Base-by-base conservation (phyloP, 139 green algal genomes). In the Astrephomene gubernaculifera region DNA sequence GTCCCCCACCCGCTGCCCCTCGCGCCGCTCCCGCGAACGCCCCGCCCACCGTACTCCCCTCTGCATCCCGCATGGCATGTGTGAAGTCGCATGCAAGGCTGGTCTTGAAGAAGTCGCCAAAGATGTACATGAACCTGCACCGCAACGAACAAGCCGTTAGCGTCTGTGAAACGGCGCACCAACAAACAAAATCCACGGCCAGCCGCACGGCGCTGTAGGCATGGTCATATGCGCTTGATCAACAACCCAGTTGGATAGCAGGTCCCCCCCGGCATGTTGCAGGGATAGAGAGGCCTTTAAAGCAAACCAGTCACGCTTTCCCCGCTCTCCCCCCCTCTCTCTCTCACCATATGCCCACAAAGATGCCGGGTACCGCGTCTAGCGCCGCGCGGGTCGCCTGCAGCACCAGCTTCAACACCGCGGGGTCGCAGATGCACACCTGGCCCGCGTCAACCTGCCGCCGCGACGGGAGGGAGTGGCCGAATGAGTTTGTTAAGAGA, bases 121-220 rank as follows among this genome's bases (percentile, higher is more conserved):
- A 83, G 2, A 83, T 24, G 29, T 72, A 83, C 76, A 83, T 83
- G 60, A 83, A 72, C 76, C 76, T 83, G n/a, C n/a, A n/a, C n/a
- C n/a, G n/a, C n/a, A n/a, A n/a, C n/a, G n/a, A n/a, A n/a, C n/a
- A n/a, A n/a, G n/a, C n/a, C 49, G 49, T 17, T 25, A 57, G 12
- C 49, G 49, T 17, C 49, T 12, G 17, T 57, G 49, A 25, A 57
- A 57, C 17, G 49, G 12, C 49, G 12, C 49, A 25, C 49, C 49
- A 12, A 57, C 12, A 12, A 12, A 25, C 12, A 12, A 25, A 12
- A 17, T 17, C 49, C 49, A 12, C 12, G 17, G 12, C 49, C 49
- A 57, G 17, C 49, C 49, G 49, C 12, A 57, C 49, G 17, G 12
- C 12, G 49, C 49, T 57, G 49, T 57, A 12, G 17, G 17, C 17